phyloP scores from a whole-genome alignment of 2,329 filamentous ascomycete species.

The Teratosphaeria nubilosa region DNA sequence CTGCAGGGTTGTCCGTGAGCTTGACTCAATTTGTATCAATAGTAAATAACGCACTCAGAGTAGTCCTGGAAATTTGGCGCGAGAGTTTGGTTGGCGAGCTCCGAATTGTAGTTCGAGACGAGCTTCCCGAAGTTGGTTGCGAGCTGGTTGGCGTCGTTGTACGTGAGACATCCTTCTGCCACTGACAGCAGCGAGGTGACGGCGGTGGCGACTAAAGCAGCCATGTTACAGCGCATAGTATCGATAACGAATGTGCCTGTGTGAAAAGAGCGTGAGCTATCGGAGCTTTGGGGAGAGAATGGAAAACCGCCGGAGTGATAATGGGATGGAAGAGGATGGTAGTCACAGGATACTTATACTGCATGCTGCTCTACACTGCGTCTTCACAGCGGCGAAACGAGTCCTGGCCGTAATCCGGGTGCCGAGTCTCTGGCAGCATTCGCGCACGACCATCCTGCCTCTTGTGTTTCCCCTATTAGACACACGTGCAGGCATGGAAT shows the following conservation, averaged over 20 bases:
- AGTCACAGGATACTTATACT: neutral
- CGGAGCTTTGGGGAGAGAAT: neutral
- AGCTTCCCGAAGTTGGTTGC: slow-evolving; percentile 6
- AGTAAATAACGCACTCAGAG: slow-evolving; percentile 6
- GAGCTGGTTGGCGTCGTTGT: slow-evolving; percentile 1
- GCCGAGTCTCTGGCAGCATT: neutral
- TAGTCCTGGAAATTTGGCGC: slow-evolving; percentile 4
- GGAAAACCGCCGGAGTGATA: neutral
- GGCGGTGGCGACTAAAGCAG: neutral
- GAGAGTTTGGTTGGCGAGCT: slow-evolving; percentile 6
- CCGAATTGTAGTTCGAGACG: slow-evolving; percentile 2
- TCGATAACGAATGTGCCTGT: neutral
- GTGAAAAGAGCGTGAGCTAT: neutral
- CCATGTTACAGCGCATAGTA: neutral
- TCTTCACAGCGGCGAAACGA: neutral
- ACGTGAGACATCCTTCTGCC: neutral
- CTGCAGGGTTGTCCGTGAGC: neutral
- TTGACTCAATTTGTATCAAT: neutral
- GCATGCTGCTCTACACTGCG: neutral
- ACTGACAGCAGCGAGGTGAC: neutral
- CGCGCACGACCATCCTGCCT: neutral
- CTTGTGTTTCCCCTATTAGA: neutral
- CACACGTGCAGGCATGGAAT: neutral
- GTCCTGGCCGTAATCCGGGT: neutral
- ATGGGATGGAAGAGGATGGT: neutral